Base-by-base conservation (phyloP, 306 rosid genomes). In the Crotalaria pallida region DNA sequence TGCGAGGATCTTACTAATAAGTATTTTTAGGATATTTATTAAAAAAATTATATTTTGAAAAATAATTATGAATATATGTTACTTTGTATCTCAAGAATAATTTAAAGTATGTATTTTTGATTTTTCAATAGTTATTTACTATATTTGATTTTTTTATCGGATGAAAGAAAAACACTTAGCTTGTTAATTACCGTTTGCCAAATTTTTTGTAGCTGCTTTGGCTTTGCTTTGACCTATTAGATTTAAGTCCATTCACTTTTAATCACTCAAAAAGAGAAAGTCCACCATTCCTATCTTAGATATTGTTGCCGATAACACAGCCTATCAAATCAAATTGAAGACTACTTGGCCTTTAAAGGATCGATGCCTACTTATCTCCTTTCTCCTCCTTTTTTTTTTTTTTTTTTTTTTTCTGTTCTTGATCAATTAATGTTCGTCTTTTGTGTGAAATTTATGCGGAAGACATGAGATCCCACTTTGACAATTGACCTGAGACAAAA, bases 291-390 rank as follows among this genome's bases (percentile, higher is more conserved):
- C 18, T 31, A 24, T 52, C 73, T 36, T 57, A 27, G 67, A 9
- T 58, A 58, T 38, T n/a, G n/a, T 65, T 34, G 58, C 38, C 7
- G 1, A 67, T 36, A 41, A 41, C 3, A 50, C n/a, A 13, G 51
- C 48, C 75, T 21, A 67, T 67, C 71, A 59, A 67, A 51, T 73
- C 55, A 59, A n/a, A n/a, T n/a, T n/a, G n/a, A 51, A 67, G 6
- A 21, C 43, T 48, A 73, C 71, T 68, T 34, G 69, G 80, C 51
- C 68, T 47, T 13, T 69, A 60, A 72, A 67, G 60, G 71, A 79
- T n/a, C n/a, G n/a, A n/a, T 67, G 72, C 72, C 11, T 29, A 58
- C 71, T 58, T 58, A 73, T 79, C 50, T 50, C 63, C 52, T 44
- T 56, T 38, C 53, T 8, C 60, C n/a, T 3, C 29, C n/a, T n/a